These are phyloP conservation scores for Pythium aphanidermatum DNA, from an alignment of 352 stramenopile genomes.

Conservation along the genomic window DNA sequence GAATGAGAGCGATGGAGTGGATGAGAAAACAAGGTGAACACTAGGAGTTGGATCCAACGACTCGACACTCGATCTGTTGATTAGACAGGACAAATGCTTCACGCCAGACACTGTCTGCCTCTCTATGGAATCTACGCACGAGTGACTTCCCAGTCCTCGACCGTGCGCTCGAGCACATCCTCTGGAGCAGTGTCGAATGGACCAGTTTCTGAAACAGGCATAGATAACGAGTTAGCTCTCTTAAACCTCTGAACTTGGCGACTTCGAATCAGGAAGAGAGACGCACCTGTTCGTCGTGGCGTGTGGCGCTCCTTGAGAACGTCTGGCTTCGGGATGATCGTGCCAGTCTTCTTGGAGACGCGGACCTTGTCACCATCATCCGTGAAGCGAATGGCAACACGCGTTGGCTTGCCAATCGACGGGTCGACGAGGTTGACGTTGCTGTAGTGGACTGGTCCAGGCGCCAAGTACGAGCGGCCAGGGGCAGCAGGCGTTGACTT, in stretches of 20 bases:
- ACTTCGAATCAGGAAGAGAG: too few relatives aligned
- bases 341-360: slow-evolving; percentile 92
- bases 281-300: slow-evolving; percentile 65
- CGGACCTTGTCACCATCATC: slow-evolving; percentile 93
- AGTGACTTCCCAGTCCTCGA: slow-evolving; percentile 70
- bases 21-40: too few relatives aligned
- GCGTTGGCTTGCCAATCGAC: slow-evolving; percentile 74
- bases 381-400: slow-evolving; percentile 76
- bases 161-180: slow-evolving; percentile 74
- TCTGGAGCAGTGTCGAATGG: slow-evolving; percentile 75
- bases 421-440: slow-evolving; percentile 83
- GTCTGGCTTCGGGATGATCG: slow-evolving; percentile 94
- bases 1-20: too few relatives aligned
- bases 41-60: too few relatives aligned
- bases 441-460: slow-evolving; percentile 83
- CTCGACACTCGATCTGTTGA: too few relatives aligned
- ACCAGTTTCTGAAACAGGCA: slow-evolving; percentile 47
- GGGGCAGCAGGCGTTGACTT: slow-evolving; percentile 64
- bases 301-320: slow-evolving; percentile 85
- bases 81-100: too few relatives aligned
- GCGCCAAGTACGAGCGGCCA: slow-evolving; percentile 73
- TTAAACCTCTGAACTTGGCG: too few relatives aligned
- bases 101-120: too few relatives aligned
- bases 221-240: not conserved
- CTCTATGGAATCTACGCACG: slow-evolving; percentile 39